Percentiles rank a stretch among this genome's conserved stretches.
These are phyloP conservation scores for Rheum nobile DNA, from an alignment of 148 eudicot genomes.

Conservation along the genomic window DNA sequence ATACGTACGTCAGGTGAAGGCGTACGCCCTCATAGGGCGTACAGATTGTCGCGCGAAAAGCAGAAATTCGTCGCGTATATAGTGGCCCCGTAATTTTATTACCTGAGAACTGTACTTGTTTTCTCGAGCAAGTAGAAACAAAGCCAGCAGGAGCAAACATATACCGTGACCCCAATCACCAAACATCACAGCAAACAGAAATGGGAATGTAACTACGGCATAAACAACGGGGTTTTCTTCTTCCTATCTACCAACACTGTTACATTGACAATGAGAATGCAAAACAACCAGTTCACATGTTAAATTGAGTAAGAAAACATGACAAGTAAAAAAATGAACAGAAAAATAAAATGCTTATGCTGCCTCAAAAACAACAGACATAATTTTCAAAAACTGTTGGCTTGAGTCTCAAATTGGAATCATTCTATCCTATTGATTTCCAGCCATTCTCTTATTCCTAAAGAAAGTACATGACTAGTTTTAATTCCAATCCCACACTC, in stretches of 20 bases:
- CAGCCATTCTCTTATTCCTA: too few relatives aligned
- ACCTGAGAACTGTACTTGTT: slow-evolving; percentile 80
- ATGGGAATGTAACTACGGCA: slow-evolving; percentile 87
- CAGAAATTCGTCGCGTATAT: too few relatives aligned
- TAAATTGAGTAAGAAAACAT: background rate
- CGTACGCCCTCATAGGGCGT: too few relatives aligned
- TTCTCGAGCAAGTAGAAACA: slow-evolving; percentile 81
- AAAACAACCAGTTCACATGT: background rate
- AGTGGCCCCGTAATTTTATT: slow-evolving; percentile 12
- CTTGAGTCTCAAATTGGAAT: background rate
- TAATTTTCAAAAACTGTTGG: background rate
- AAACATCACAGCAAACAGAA: slow-evolving; percentile 99
- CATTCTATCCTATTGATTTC: background rate
- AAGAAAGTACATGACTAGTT: background rate
- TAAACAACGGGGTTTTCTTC: slow-evolving; percentile 98
- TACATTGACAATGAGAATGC: slow-evolving; percentile 14
- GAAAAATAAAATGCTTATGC: background rate
- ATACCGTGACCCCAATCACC: slow-evolving; percentile 99
- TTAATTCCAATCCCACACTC: background rate
- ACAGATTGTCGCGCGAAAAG: too few relatives aligned
- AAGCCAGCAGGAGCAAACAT: slow-evolving; percentile 80
- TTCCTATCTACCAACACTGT: slow-evolving; percentile 92
- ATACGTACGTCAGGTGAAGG: too few relatives aligned
- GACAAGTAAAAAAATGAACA: background rate
- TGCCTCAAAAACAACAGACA: background rate